Conservation (phyloP, 352 stramenopile genomes). For the Phytophthora pseudosyringae region DNA sequence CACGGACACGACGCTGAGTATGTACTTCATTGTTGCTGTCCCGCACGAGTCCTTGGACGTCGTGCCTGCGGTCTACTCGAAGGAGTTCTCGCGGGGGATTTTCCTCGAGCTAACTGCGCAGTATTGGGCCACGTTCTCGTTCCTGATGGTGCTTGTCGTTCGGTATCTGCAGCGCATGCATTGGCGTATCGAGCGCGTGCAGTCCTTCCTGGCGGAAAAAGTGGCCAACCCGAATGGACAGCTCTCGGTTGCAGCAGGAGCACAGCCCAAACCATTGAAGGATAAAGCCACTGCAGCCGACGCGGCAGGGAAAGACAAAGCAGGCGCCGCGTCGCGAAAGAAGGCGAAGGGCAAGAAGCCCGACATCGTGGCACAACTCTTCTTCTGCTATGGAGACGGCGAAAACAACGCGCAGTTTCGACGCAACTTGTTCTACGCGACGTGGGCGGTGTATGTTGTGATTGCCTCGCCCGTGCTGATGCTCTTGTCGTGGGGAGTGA, state of each 20-base stretch:
- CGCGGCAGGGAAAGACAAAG: slow-evolving; percentile 32
- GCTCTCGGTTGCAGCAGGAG: slow-evolving; percentile 10
- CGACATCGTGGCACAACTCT: slow-evolving; percentile 77
- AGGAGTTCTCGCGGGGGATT: slow-evolving; percentile 70
- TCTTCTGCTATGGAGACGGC: slow-evolving; percentile 81
- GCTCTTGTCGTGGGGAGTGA: slow-evolving; percentile 77
- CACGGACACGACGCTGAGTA: slow-evolving; percentile 68
- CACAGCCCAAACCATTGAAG: slow-evolving; percentile 15
- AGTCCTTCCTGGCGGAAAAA: slow-evolving; percentile 80
- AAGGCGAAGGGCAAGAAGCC: slow-evolving; percentile 31
- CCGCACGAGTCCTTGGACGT: slow-evolving; percentile 69
- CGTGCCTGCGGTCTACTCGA: slow-evolving; percentile 67
- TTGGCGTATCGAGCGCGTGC: slow-evolving; percentile 79
- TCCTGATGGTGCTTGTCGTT: slow-evolving; percentile 58
- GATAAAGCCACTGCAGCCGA: slow-evolving; percentile 3
- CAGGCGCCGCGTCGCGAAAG: not conserved
- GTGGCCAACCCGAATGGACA: slow-evolving; percentile 37
- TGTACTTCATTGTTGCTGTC: slow-evolving; percentile 85
- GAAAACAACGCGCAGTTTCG: slow-evolving; percentile 68
- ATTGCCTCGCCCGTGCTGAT: slow-evolving; percentile 65
- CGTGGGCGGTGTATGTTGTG: slow-evolving; percentile 56
- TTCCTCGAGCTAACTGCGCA: slow-evolving; percentile 69
- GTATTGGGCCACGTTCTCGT: slow-evolving; percentile 53
- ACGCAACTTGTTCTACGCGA: slow-evolving; percentile 84
- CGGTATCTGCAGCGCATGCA: slow-evolving; percentile 78